A percentile compares a stretch with the other conserved stretches of the same genome.
Conservation (phyloP, 2,329 filamentous ascomycete genomes). For the Macrophomina tecta region DNA sequence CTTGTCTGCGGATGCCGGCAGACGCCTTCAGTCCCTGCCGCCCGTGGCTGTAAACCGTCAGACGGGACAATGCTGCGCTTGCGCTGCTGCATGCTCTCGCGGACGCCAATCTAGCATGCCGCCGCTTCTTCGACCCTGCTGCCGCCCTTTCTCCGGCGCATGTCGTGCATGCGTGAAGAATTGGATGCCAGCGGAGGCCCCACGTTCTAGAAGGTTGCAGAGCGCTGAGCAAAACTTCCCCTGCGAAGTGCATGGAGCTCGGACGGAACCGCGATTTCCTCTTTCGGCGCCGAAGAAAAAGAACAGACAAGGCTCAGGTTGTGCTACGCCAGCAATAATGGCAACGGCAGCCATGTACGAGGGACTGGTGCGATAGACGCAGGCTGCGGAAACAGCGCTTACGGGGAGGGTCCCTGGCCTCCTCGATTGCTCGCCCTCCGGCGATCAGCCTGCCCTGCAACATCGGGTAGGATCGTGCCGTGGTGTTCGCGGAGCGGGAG, state of each 20-base stretch:
- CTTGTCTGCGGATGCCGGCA: slow-evolving; percentile 1
- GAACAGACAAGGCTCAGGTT: neutral
- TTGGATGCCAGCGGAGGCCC: neutral
- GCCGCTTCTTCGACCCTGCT: neutral
- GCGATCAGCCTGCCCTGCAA: slow-evolving; percentile 7
- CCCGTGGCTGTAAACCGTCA: neutral
- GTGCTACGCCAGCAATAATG: slow-evolving; percentile 8
- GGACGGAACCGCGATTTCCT: neutral
- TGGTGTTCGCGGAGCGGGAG: slow-evolving; percentile 13
- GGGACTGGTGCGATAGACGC: slow-evolving; percentile 22
- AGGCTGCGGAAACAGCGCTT: slow-evolving; percentile 22
- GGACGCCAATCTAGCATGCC: neutral
- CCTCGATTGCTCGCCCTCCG: slow-evolving; percentile 10
- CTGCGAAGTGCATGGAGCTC: neutral
- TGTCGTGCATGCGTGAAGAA: neutral
- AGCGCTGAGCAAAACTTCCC: neutral
- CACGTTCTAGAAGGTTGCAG: neutral
- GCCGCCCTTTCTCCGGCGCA: neutral
- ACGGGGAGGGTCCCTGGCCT: slow-evolving; percentile 10
- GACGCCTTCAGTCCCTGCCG: slow-evolving; percentile 3
- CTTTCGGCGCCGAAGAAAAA: neutral
- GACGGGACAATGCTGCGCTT: neutral
- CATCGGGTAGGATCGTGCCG: slow-evolving; percentile 15
- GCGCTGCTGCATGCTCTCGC: neutral
- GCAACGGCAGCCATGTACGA: neutral